These are phyloP conservation scores for Carex myosuroides DNA, from an alignment of 176 grass and related monocot genomes.

Conservation along the genomic window DNA sequence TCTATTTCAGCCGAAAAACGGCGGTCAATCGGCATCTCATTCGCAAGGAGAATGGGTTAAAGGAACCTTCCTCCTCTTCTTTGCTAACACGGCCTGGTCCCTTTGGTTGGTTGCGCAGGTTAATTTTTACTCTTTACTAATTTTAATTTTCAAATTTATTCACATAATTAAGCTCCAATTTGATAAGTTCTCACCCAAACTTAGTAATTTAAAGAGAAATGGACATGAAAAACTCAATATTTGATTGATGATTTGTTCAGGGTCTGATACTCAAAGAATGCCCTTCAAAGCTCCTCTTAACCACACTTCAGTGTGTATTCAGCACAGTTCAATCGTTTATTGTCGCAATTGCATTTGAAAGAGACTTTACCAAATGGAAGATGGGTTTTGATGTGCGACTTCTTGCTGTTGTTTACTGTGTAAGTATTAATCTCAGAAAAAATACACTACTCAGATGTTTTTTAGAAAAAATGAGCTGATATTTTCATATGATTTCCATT, in stretches of 20 bases:
- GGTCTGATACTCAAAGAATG: conserved; percentile 43
- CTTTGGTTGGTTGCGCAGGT: conserved; percentile 69
- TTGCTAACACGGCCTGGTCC: conserved; percentile 39
- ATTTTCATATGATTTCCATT: not conserved
- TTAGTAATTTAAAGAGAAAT: not conserved
- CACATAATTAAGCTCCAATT: not conserved
- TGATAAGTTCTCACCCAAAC: not conserved
- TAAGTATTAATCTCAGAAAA: not conserved
- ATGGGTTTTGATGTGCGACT: conserved; percentile 35
- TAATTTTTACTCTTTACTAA: not conserved
- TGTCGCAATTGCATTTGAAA: conserved; percentile 24
- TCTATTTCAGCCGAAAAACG: not conserved
- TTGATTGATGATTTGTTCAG: conserved; percentile 8
- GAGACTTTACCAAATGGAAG: conserved; percentile 48
- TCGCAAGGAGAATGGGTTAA: conserved; percentile 37
- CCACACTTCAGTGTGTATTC: conserved; percentile 35
- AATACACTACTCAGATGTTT: not conserved
- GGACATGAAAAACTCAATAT: not conserved
- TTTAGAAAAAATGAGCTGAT: not conserved
- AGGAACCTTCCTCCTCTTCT: conserved; percentile 52
- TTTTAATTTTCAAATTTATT: not conserved
- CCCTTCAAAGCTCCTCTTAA: conserved; percentile 50
- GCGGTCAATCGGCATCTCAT: not conserved
- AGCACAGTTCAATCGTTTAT: conserved; percentile 38
- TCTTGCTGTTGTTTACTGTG: conserved; percentile 34